phyloP scores from a whole-genome alignment of 1,139 yeast species.

The Hemisphaericaspora subhashii region DNA sequence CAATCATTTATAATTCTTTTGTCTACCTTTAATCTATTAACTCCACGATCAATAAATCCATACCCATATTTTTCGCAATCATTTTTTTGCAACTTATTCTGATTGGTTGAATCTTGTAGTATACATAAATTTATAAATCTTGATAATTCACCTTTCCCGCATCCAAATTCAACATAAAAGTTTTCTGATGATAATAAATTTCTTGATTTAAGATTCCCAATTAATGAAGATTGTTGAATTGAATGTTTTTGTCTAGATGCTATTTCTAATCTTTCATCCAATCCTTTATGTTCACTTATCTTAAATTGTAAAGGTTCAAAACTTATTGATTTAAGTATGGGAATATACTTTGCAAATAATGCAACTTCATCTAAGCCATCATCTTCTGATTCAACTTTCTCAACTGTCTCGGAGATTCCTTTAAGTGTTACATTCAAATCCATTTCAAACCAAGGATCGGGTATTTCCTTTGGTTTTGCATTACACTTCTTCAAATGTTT shows the following conservation, averaged over 20 bases:
- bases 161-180: conserved; percentile 77
- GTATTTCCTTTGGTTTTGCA: conserved; percentile 31
- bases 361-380: conserved; percentile 17
- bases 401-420: conserved; percentile 13
- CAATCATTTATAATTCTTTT: conserved; percentile 60
- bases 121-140: conserved; percentile 61
- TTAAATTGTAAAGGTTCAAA: conserved; percentile 14
- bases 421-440: conserved; percentile 33
- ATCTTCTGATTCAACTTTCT: conserved; percentile 16
- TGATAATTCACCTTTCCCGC: conserved; percentile 85
- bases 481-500: conserved; percentile 67
- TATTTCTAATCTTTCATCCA: conserved; percentile 40
- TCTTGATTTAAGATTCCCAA: conserved; percentile 60
- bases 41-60: conserved; percentile 73
- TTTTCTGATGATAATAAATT: conserved; percentile 36
- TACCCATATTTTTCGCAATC: conserved; percentile 35
- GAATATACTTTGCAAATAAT: conserved; percentile 30
- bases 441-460: conserved; percentile 44
- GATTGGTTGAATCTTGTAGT: conserved; percentile 23
- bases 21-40: conserved; percentile 79
- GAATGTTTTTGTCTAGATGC: conserved; percentile 72
- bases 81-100: neutral
- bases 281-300: conserved; percentile 28
- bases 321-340: conserved; percentile 22
- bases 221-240: conserved; percentile 76